Evolutionary conservation across 805 yeast species (phyloP).

Genomic region (Metschnikowia dekortorum): DNA sequence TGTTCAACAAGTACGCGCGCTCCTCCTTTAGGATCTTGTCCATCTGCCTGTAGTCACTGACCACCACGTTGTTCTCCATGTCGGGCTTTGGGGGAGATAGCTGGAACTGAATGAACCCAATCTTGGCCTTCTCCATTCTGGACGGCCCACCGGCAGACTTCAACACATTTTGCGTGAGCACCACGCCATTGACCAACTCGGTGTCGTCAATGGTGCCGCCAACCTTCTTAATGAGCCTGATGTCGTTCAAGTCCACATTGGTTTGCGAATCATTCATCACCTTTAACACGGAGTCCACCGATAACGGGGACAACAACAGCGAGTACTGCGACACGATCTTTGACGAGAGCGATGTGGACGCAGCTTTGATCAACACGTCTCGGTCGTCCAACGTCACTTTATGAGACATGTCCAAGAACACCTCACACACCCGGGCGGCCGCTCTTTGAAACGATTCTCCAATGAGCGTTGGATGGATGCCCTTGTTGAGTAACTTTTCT

Average conservation of each 20-base stretch:
- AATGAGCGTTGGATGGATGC: slow-evolving; percentile 92
- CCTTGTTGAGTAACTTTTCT: slow-evolving; percentile 81
- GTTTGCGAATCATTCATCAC: slow-evolving; percentile 59
- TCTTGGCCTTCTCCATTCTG: slow-evolving; percentile 88
- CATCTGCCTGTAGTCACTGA: slow-evolving; percentile 98
- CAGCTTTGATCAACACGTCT: slow-evolving; percentile 84
- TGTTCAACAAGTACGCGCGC: slow-evolving; percentile 88
- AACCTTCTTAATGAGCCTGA: slow-evolving; percentile 84
- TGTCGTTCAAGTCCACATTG: slow-evolving; percentile 80
- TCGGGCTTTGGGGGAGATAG: slow-evolving; percentile 96
- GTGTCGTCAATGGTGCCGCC: slow-evolving; percentile 99
- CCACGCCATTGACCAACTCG: slow-evolving; percentile 87
- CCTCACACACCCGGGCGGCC: slow-evolving; percentile 75
- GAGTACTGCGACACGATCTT: slow-evolving; percentile 95
- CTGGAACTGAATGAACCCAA: slow-evolving; percentile 89
- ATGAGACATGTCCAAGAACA: slow-evolving; percentile 79
- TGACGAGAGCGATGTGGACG: slow-evolving; percentile 88
- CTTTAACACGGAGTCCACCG: slow-evolving; percentile 87
- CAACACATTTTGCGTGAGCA: slow-evolving; percentile 83
- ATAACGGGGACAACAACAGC: slow-evolving; percentile 79
- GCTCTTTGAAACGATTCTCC: slow-evolving; percentile 93
- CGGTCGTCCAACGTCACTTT: slow-evolving; percentile 75
- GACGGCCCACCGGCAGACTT: slow-evolving; percentile 94
- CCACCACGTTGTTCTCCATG: slow-evolving; percentile 96
- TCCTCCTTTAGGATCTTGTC: slow-evolving; percentile 97